Evolutionary conservation across 371 early-diverging fungal species (phyloP), one percentile per base, ranked within the genome.

Genomic region (Mortierella polycephala): DNA sequence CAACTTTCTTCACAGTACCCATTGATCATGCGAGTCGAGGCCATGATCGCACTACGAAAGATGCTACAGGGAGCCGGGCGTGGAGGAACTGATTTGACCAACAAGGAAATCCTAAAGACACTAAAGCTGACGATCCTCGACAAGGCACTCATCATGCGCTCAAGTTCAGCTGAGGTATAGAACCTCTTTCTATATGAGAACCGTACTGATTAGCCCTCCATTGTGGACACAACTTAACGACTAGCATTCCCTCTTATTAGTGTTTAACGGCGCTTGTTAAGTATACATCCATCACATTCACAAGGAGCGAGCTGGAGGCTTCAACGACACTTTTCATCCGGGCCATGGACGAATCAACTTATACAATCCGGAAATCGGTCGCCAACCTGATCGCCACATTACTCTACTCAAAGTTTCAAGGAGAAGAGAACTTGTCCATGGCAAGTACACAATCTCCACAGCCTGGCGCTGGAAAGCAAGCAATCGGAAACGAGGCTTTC

Each of bases 51-150:
- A 14, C 83, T 96, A 39, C 84, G 85, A 0, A 74, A 87, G 50
- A 71, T 92, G 40, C 68, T 98, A 12, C 86, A 85, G 52, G 96
- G 95, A 8, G 94, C 94, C 5, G 94, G 95, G 40, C 92, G 92
- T 58, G 93, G 91, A 11, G 87, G 91, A 13, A 85, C 84, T 0
- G 97, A 97, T 16, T 70, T 83, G 6, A 88, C 88, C 39, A 75
- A 89, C 50, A 93, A 91, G 68, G 98, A 98, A 21, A 76, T 94
- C 13, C 75, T 89, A 57, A 96, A 95, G 74, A 69, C 85, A 0
- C 84, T 94, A 12, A 87, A 88, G 47, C 40, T 85, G 14, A 92
- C 92, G 12, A 67, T 96, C 49, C 59, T 81, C 1, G 96, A 97
- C 74, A 95, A 95, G 71, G 86, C 90, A 11, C 83, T 92, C 6